phyloP scores from a whole-genome alignment of 2,329 filamentous ascomycete species.

The Coniochaeta prunicola region DNA sequence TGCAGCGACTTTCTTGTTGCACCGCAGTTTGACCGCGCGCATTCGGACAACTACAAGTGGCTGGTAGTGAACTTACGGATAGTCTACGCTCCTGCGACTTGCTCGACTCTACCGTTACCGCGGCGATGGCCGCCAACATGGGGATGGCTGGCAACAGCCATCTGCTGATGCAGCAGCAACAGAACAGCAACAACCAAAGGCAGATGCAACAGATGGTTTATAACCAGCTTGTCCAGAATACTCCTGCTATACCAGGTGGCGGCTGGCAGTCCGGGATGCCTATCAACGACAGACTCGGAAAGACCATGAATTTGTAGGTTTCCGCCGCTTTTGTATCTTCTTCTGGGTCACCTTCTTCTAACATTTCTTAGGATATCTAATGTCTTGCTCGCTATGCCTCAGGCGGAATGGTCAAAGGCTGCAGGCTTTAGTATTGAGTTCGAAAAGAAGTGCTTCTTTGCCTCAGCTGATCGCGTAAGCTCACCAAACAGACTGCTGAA shows the following conservation, averaged over 20 bases:
- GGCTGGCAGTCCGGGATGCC: conserved; percentile 26
- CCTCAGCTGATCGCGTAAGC: conserved; percentile 40
- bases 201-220: conserved; percentile 7
- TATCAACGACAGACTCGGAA: conserved; percentile 22
- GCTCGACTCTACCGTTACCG: conserved; percentile 15
- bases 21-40: neutral
- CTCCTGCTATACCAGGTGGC: conserved; percentile 7
- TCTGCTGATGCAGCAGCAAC: conserved; percentile 33
- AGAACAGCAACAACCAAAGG: conserved; percentile 1
- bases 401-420: conserved; percentile 31
- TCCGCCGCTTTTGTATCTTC: neutral
- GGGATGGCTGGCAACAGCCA: conserved; percentile 44
- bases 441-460: conserved; percentile 40
- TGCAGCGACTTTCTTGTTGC: neutral
- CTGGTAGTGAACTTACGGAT: neutral
- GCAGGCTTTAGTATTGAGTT: conserved; percentile 34
- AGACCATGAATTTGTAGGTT: conserved; percentile 26
- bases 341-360: neutral
- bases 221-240: conserved; percentile 18
- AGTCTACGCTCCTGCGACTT: conserved; percentile 3
- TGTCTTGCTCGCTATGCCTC: conserved; percentile 36
- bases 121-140: conserved; percentile 55
- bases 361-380: conserved; percentile 38
- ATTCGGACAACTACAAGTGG: neutral
- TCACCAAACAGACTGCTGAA: neutral